A percentile compares a stretch with the other conserved stretches of the same genome.
phyloP scores from a whole-genome alignment of 2,329 filamentous ascomycete species.

The Diaporthe vaccinii region DNA sequence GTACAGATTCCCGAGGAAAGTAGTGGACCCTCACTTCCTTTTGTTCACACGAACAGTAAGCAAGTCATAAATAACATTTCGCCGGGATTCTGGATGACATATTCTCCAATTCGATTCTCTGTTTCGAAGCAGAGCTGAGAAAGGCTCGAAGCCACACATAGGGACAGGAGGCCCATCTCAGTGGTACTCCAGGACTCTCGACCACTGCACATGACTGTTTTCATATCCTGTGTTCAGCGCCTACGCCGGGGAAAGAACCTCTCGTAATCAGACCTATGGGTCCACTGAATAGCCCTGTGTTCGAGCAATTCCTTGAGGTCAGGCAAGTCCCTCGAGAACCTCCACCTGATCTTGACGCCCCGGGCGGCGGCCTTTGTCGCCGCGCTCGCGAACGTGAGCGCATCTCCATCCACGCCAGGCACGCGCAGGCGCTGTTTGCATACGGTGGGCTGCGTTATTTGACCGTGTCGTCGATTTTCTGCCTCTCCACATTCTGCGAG shows the following conservation, averaged over 20 bases:
- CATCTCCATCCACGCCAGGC: neutral
- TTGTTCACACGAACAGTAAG: too few species aligned
- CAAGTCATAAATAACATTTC: too few species aligned
- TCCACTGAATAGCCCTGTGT: neutral
- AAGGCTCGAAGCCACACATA: too few species aligned
- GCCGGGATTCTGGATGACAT: too few species aligned
- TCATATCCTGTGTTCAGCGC: neutral
- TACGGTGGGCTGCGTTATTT: neutral
- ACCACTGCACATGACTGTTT: too few species aligned
- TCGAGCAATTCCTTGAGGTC: neutral
- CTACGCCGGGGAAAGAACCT: neutral
- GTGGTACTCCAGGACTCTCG: too few species aligned
- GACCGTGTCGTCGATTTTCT: neutral
- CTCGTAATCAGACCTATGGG: slow-evolving; percentile 6
- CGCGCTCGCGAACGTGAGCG: neutral
- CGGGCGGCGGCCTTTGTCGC: neutral
- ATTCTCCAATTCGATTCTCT: too few species aligned
- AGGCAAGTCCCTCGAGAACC: neutral
- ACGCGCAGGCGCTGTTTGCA: neutral
- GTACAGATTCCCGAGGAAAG: too few species aligned
- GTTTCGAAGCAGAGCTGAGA: too few species aligned
- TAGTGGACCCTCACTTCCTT: too few species aligned
- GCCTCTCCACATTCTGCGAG: neutral
- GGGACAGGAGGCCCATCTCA: too few species aligned
- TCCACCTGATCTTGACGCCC: neutral